Base-by-base conservation (phyloP, 768 basidiomycete species). In the Tulasnella sp. region DNA sequence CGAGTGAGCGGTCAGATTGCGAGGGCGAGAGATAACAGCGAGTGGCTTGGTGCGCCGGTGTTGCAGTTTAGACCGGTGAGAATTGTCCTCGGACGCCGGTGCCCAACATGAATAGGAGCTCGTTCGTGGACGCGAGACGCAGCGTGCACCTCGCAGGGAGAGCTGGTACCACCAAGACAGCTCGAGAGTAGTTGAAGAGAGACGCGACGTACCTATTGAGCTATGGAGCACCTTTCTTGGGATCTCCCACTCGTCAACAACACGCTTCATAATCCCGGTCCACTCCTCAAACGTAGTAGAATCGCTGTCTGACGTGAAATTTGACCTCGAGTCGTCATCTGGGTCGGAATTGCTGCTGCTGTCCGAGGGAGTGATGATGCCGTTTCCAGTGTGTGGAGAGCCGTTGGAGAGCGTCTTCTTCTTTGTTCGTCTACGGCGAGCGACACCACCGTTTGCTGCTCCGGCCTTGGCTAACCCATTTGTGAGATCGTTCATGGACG, bases 201-300 rank as follows among this genome's bases (percentile, higher is more conserved):
- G 64, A 73, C 54, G 34, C 29, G 72, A 86, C 90, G 38, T 52
- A 93, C 94, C 95, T 77, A 97, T 97, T 3, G 92, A 93, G 15
- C 92, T 91, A 83, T 97, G 96, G 64, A 97, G 82, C 12, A 88
- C 83, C 83, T 97, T 97, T 79, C 96, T 85, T 0, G 96, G 96
- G 71, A 97, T 90, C 83, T 97, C 96, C 90, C 91, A 95, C 83
- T 96, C 92, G 38, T 71, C 70, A 31, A 74, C 54, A 34, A 74
- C 25, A 6, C 52, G 25, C 72, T 74, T 74, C 54, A 49, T 64
- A 14, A 52, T 74, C 7, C 54, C 72, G 14, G 25, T 74, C 72
- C 54, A 52, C 31, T 74, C 72, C 31, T 74, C 72, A 54, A 38
- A 29, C 25, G 31, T 45, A 71, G 17, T n/a, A 19, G 67, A 38